Percentiles rank a stretch among this genome's conserved stretches.
phyloP scores from a whole-genome alignment of 148 eudicot genomes.

The Rhododendron griersonianum region DNA sequence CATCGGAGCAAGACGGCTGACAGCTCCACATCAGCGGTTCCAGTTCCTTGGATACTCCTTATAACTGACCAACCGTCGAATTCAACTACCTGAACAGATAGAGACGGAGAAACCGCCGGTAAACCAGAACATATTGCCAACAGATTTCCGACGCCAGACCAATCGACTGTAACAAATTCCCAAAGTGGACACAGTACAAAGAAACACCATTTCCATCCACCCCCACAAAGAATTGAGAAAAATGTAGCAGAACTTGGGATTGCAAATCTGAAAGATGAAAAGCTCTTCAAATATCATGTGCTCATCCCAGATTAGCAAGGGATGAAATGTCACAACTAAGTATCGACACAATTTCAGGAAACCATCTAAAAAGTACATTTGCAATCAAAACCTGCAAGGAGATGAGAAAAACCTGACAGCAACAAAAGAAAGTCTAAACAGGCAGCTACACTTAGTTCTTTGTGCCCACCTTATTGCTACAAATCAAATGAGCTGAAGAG shows the following conservation, averaged over 20 bases:
- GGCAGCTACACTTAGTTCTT: neutral
- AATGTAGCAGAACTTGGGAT: neutral
- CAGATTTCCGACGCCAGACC: neutral
- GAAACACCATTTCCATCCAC: neutral
- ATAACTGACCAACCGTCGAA: neutral
- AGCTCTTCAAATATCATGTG: conserved; percentile 2
- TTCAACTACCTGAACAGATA: neutral
- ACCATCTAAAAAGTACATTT: conserved; percentile 1
- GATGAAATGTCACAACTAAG: neutral
- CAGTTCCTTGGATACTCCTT: neutral
- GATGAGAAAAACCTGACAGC: neutral
- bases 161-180: neutral
- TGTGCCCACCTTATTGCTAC: conserved; percentile 6
- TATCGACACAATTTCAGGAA: neutral
- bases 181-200: neutral
- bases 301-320: conserved; percentile 2
- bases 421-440: conserved; percentile 7
- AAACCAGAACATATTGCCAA: neutral
- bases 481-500: neutral
- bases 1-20: too few relatives aligned
- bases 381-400: conserved; percentile 6
- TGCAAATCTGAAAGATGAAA: neutral
- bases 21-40: neutral
- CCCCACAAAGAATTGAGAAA: neutral
- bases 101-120: neutral